phyloP scores from a whole-genome alignment of 2,329 filamentous ascomycete species.

The Colletotrichum sansevieriae region DNA sequence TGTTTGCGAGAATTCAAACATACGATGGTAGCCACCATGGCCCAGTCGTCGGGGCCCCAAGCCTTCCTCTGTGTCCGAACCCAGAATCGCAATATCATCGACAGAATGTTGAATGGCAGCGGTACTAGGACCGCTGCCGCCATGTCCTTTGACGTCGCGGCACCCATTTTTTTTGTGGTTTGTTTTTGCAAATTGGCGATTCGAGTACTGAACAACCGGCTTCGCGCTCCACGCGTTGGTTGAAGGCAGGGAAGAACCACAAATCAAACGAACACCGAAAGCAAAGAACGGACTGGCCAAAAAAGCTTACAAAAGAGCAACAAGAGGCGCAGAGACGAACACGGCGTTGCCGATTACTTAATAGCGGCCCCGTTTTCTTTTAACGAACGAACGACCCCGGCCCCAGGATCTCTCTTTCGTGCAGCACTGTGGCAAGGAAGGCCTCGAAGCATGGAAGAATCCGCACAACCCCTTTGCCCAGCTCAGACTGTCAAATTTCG shows the following conservation, averaged over 20 bases:
- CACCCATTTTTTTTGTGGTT: conserved; percentile 17
- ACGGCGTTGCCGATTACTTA: conserved; percentile 22
- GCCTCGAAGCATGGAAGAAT: conserved; percentile 25
- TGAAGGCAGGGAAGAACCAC: conserved; percentile 4
- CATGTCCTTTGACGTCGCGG: conserved; percentile 38
- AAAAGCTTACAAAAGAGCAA: conserved; percentile 11
- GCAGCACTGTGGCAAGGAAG: conserved; percentile 25
- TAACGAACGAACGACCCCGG: conserved; percentile 13
- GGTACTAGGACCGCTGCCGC: conserved; percentile 34
- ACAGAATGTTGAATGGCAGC: conserved; percentile 27
- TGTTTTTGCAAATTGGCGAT: not conserved
- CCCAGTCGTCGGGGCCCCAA: conserved; percentile 40
- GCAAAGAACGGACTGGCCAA: conserved; percentile 6
- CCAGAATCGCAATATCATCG: conserved; percentile 28
- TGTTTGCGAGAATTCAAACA: not conserved
- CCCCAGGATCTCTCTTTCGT: conserved; percentile 6
- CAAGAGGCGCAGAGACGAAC: not conserved
- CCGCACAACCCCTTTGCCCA: not conserved
- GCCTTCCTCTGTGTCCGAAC: conserved; percentile 37
- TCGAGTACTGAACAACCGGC: conserved; percentile 28
- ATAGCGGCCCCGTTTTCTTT: conserved; percentile 26
- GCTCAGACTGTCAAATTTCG: conserved; percentile 13
- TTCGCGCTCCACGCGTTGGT: conserved; percentile 25
- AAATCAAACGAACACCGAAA: not conserved
- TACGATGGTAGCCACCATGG: conserved; percentile 38